Percentiles rank a stretch among this genome's conserved stretches.
Evolutionary conservation across 148 eudicot species (phyloP).

Genomic region (Rhododendron simsii): DNA sequence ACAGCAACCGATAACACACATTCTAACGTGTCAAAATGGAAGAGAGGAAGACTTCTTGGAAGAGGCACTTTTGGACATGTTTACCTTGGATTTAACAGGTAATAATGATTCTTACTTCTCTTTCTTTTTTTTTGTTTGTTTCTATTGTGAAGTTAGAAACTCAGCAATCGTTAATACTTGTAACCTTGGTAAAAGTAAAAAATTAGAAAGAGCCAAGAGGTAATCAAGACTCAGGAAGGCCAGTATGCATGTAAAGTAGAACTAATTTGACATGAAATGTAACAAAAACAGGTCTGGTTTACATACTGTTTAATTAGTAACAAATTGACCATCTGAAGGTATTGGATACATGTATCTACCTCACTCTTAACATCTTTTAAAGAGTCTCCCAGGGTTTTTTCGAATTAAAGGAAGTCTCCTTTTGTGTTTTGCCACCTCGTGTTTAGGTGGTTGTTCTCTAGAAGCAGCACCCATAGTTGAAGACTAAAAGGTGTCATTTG

Average conservation of each 20-base stretch:
- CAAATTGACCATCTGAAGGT: too few relatives aligned
- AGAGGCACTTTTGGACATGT: constrained; percentile 98
- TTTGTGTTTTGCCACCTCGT: neutral
- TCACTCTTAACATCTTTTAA: neutral
- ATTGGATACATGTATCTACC: too few relatives aligned
- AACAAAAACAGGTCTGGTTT: neutral
- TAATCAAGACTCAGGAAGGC: neutral
- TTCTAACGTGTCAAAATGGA: constrained; percentile 63
- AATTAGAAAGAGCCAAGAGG: too few relatives aligned
- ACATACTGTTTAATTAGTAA: neutral
- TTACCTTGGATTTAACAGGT: constrained; percentile 95
- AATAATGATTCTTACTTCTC: neutral
- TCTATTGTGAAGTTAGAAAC: neutral
- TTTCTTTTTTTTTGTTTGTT: neutral
- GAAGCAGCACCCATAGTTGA: neutral
- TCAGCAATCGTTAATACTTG: too few relatives aligned
- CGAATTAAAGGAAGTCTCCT: neutral
- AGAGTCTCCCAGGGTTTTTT: neutral
- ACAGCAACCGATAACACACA: constrained; percentile 31
- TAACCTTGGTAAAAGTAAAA: neutral
- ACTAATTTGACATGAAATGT: too few relatives aligned
- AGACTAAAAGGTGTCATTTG: neutral
- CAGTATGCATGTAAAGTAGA: too few relatives aligned
- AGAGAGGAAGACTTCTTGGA: constrained; percentile 91
- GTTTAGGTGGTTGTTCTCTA: neutral